Evolutionary conservation across 768 basidiomycete species (phyloP), one percentile per base, ranked within the genome.

Genomic region (Suillus plorans): DNA sequence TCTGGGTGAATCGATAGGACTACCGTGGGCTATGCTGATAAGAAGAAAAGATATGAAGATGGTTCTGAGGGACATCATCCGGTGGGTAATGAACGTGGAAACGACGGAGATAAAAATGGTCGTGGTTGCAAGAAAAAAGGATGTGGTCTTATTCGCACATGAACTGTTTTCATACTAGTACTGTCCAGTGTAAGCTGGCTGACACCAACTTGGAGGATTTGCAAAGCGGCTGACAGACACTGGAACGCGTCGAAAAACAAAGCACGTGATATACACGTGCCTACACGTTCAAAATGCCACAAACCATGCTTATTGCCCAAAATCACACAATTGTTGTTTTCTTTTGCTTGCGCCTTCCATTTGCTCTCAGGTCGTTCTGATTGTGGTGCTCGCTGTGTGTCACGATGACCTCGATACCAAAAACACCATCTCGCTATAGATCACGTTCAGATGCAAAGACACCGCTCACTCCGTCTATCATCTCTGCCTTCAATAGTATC

Each of bases 381-480:
- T 36, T 22, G 42, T 62, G 10, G 36, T 34, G 3, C 37, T 65
- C 31, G 18, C 22, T 41, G 25, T 18, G 25, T 3, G 16, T 44
- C 9, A 62, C 50, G 50, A 76, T 75, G 75, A 49, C 61, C 13
- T 70, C 44, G 62, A 69, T 62, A 12, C 82, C 83, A 1, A 84
- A 81, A 67, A 84, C 84, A 5, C 84, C 84, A 2, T 73, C 79
- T 20, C 76, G 80, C n/a, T 79, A 78, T 60, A 78, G 83, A 2
- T 81, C 82, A 36, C 81, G 82, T 62, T 84, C 82, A 62, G 82
- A 82, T 64, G 77, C 82, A 13, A 83, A 80, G 56, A 83, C 84
- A 0, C 84, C 83, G 0, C 75, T 84, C 16, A 83, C 82, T 0
- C 81, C 82, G 4, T 82, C 82, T 18, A 64, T 83, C 56, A 68